Evolutionary conservation across 139 green algal species (phyloP).

Genomic region (Pleodorina starrii): DNA sequence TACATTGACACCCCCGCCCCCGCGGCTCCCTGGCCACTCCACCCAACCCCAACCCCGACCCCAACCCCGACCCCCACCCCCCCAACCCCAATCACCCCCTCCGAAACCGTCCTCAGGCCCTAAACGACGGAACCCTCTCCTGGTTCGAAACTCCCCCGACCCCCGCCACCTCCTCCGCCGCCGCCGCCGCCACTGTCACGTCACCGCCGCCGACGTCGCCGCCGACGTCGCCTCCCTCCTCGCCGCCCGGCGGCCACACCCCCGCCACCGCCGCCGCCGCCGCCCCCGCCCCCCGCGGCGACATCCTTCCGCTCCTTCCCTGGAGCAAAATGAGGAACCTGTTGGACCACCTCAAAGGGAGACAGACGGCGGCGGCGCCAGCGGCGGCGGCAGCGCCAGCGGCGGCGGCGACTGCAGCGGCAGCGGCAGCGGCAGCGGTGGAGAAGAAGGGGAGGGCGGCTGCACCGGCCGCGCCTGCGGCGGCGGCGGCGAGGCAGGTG

Average conservation of each 20-base stretch:
- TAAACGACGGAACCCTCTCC: constrained; percentile 25
- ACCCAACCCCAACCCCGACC: too few relatives aligned
- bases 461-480: neutral
- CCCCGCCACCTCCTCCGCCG: neutral
- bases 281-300: neutral
- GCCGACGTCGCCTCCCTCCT: neutral
- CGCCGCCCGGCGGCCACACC: neutral
- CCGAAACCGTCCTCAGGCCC: neutral
- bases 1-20: too few relatives aligned
- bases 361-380: neutral
- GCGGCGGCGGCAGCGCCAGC: neutral
- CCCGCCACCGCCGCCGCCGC: neutral
- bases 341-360: neutral
- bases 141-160: neutral
- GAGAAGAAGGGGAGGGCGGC: too few relatives aligned
- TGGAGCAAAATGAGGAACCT: neutral
- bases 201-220: neutral
- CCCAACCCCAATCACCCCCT: too few relatives aligned
- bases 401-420: neutral
- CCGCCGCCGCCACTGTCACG: neutral
- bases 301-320: constrained; percentile 5
- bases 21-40: too few relatives aligned
- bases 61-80: too few relatives aligned
- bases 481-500: neutral
- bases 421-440: neutral